These are phyloP conservation scores for Fusarium aywerte DNA, from an alignment of 2,329 filamentous ascomycete genomes.

Conservation along the genomic window DNA sequence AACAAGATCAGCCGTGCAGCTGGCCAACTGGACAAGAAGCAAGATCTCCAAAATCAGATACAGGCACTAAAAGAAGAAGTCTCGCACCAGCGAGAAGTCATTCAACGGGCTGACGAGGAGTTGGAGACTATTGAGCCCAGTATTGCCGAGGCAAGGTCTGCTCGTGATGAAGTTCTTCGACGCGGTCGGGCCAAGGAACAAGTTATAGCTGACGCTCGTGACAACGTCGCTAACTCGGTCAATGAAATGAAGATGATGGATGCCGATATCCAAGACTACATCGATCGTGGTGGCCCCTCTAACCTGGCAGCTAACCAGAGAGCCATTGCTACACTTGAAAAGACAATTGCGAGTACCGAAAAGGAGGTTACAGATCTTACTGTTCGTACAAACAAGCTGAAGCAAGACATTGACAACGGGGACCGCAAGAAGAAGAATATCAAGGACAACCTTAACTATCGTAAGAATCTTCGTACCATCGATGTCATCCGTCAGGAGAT, in stretches of 20 bases:
- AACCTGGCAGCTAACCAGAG: slow-evolving; percentile 76
- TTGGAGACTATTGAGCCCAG: slow-evolving; percentile 79
- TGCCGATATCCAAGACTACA: slow-evolving; percentile 81
- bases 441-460: slow-evolving; percentile 86
- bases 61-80: slow-evolving; percentile 77
- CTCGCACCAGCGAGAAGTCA: slow-evolving; percentile 73
- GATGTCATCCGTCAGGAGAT: slow-evolving; percentile 77
- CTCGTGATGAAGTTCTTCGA: slow-evolving; percentile 79
- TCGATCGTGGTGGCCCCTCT: slow-evolving; percentile 76
- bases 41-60: slow-evolving; percentile 74
- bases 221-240: slow-evolving; percentile 77
- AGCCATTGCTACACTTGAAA: slow-evolving; percentile 75
- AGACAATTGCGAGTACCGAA: slow-evolving; percentile 72
- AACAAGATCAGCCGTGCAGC: slow-evolving; percentile 76
- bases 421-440: slow-evolving; percentile 89
- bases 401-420: slow-evolving; percentile 80
- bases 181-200: slow-evolving; percentile 79
- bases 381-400: slow-evolving; percentile 78
- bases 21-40: slow-evolving; percentile 85
- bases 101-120: slow-evolving; percentile 76
- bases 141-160: slow-evolving; percentile 78
- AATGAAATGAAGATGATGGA: slow-evolving; percentile 81
- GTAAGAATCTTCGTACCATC: slow-evolving; percentile 76
- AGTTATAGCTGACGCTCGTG: slow-evolving; percentile 75
- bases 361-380: slow-evolving; percentile 74